Percentiles rank a stretch among this genome's conserved stretches.
Evolutionary conservation across 2,329 filamentous ascomycete species (phyloP).

Genomic region (Botrytis pseudocinerea): DNA sequence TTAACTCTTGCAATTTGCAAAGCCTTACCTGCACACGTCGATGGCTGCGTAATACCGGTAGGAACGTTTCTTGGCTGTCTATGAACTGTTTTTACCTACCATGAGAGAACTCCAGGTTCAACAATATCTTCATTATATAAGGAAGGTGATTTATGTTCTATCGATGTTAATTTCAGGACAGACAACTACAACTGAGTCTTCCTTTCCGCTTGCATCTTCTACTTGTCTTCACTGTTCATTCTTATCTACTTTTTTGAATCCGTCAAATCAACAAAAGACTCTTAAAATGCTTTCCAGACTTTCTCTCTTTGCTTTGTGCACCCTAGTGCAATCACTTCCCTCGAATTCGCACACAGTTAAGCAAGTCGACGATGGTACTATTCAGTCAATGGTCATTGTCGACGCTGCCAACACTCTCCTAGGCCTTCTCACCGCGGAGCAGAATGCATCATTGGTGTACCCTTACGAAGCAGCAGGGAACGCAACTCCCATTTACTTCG

Average conservation of each 20-base stretch:
- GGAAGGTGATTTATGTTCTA: neutral
- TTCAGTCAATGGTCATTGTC: neutral
- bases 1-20: neutral
- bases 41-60: neutral
- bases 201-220: neutral
- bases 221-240: neutral
- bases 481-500: neutral
- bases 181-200: neutral
- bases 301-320: neutral
- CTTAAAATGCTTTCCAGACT: neutral
- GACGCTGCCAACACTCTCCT: neutral
- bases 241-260: neutral
- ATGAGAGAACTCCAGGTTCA: neutral
- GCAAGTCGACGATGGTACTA: neutral
- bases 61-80: neutral
- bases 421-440: neutral
- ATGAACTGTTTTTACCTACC: neutral
- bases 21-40: neutral
- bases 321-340: neutral
- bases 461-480: neutral
- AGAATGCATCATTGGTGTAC: neutral
- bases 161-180: neutral
- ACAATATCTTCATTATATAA: neutral
- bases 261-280: neutral
- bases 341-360: neutral